phyloP scores from a whole-genome alignment of 2,329 filamentous ascomycete genomes.

The Stemphylium beticola region DNA sequence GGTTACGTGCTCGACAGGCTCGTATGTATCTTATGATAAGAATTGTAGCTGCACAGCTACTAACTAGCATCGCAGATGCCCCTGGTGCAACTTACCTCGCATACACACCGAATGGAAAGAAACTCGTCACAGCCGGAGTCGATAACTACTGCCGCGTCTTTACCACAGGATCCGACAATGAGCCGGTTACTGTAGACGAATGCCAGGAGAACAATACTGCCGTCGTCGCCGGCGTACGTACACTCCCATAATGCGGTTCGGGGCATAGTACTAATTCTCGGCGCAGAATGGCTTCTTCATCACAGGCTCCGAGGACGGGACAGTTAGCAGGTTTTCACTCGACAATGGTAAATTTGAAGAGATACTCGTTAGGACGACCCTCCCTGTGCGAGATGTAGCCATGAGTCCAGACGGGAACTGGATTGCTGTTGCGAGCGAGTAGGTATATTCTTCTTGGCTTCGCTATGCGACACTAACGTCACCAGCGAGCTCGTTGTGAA shows the following conservation, averaged over 20 bases:
- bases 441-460: constrained; percentile 36
- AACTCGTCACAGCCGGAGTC: constrained; percentile 87
- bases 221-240: constrained; percentile 70
- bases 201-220: constrained; percentile 84
- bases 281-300: constrained; percentile 79
- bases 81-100: constrained; percentile 84
- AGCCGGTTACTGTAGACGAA: constrained; percentile 91
- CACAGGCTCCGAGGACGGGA: constrained; percentile 90
- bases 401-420: constrained; percentile 82
- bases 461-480: constrained; percentile 26
- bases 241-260: background rate
- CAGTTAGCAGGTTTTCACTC: constrained; percentile 92
- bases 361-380: constrained; percentile 80
- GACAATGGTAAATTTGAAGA: constrained; percentile 75
- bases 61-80: constrained; percentile 64
- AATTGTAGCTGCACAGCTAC: background rate
- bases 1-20: constrained; percentile 41
- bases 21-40: constrained; percentile 26
- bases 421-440: constrained; percentile 96
- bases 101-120: constrained; percentile 87
- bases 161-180: constrained; percentile 87
- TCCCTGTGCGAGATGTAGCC: constrained; percentile 85
- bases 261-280: constrained; percentile 21
- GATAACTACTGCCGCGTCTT: constrained; percentile 95
- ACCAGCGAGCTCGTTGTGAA: constrained; percentile 82